These are phyloP conservation scores for Daldinia bambusicola DNA, from an alignment of 495 filamentous ascomycete genomes.

Conservation along the genomic window DNA sequence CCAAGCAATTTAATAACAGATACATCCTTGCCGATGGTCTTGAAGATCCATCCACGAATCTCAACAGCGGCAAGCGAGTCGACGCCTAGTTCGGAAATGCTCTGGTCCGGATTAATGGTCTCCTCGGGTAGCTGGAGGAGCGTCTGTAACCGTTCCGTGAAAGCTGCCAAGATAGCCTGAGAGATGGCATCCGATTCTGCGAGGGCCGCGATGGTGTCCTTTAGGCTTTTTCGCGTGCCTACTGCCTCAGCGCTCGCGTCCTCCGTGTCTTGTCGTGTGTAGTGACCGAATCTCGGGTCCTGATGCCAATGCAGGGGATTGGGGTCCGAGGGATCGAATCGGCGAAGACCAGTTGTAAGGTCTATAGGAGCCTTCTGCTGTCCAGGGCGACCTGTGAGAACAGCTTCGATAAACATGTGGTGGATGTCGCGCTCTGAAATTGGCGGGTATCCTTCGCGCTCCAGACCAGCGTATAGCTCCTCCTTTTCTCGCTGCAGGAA, in stretches of 20 bases:
- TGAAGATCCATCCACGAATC: conserved; percentile 69
- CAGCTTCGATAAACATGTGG: conserved; percentile 68
- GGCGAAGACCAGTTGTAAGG: conserved; percentile 55
- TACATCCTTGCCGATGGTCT: conserved; percentile 52
- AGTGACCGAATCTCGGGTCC: conserved; percentile 57
- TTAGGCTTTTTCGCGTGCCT: conserved; percentile 29
- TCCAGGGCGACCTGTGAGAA: conserved; percentile 53
- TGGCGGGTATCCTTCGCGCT: conserved; percentile 59
- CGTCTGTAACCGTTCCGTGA: conserved; percentile 44
- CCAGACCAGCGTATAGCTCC: conserved; percentile 53
- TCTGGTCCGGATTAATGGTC: conserved; percentile 40
- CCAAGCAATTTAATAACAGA: conserved; percentile 59
- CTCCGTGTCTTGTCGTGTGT: conserved; percentile 25
- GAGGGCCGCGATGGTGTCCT: conserved; percentile 40
- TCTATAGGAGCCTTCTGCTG: conserved; percentile 41
- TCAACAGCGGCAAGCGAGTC: conserved; percentile 74
- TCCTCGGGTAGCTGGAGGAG: conserved; percentile 49
- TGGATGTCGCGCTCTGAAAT: conserved; percentile 70
- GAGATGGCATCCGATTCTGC: conserved; percentile 29
- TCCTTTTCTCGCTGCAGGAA: conserved; percentile 63
- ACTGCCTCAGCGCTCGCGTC: neutral
- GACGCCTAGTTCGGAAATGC: conserved; percentile 61
- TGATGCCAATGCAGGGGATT: conserved; percentile 52
- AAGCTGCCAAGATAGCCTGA: conserved; percentile 37
- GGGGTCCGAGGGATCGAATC: conserved; percentile 43